Base-by-base conservation (phyloP, 2,329 filamentous ascomycete species). In the Botrytis hyacinthi region DNA sequence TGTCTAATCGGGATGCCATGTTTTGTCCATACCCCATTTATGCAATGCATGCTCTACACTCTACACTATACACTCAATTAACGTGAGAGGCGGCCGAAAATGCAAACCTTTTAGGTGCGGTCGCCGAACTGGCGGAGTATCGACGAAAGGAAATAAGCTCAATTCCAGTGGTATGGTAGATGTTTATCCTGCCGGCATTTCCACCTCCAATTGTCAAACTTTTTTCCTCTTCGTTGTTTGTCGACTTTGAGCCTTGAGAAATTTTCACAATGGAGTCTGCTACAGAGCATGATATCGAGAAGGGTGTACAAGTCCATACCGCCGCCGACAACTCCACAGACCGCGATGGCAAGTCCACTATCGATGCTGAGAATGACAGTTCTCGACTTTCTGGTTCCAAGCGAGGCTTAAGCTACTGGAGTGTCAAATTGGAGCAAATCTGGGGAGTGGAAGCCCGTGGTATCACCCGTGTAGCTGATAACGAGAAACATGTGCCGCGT, bases 391-490 rank as follows among this genome's bases (percentile, higher is more conserved):
- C 61, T 14, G 20, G 60, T 48, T 29, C 70, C 35, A 6, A 44
- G n/a, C 54, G 69, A 63, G 72, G 42, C n/a, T 70, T 71, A 46
- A 42, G 69, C 20, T 62, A 61, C 54, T 69, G 60, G 62, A 61
- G 73, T 22, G 29, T 66, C 65, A 73, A 75, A 26, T 46, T 75
- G 51, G 70, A 71, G 66, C 59, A 57, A 29, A 66, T 76, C 61
- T 75, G 70, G 73, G 73, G 71, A n/a, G 20, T 77, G 62, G 88
- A 90, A 78, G 84, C 86, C 32, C 86, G 88, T 62, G 88, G 88
- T 16, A 89, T 90, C 70, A 84, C 89, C 77, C 84, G 88, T 32
- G 88, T 90, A 3, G 82, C 84, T 71, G 82, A 84, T 3, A 80
- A 86, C 71, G 86, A 89, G 78, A 85, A 87, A 18, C 86, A 88